Evolutionary conservation across 768 basidiomycete species (phyloP), one percentile per base, ranked within the genome.

Genomic region (Roridomyces roridus): DNA sequence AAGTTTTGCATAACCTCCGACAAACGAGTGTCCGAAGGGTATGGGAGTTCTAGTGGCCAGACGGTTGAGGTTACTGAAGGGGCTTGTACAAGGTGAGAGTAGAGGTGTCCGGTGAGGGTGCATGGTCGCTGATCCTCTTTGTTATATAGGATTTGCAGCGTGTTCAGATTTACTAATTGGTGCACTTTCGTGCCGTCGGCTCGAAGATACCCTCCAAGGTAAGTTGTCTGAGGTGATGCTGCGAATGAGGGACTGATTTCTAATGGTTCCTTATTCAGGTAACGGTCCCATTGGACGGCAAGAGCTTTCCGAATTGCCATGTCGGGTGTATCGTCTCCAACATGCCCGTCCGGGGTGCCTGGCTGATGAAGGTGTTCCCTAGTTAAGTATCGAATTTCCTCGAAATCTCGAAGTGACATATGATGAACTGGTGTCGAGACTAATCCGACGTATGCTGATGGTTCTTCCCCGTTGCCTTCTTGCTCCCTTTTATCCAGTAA

Each of bases 11-110:
- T 48, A 6, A 15, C 46, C 6, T 36, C 35, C 35, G 35, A 23
- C 10, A 48, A 25, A 12, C 36, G 46, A 3, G 9, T 12, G 24
- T 48, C 46, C 17, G 46, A 23, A 1, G 46, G 46, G 21, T 48
- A 48, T 3, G 46, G 46, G 2, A 48, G 21, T 48, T 48, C 46
- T 9, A 48, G 46, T 2, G 46, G 36, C 46, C 46, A 48, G 20
- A 37, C 14, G 18, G 7, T 15, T 1, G 46, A 37, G 8, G 46
- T 26, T 21, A 24, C 9, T 1, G 36, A 24, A 1, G 46, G 46
- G 4, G 46, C 2, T 18, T 48, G 46, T 10, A 48, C 5, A 15
- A 48, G n/a, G 6, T 25, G 34, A 7, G 46, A 48, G 15, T 25
- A 39, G 5, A 26, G 15, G 24, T 48, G 46, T 6, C 46, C 46